Base-by-base conservation (phyloP, 768 basidiomycete species). In the Sarcodon sp. region DNA sequence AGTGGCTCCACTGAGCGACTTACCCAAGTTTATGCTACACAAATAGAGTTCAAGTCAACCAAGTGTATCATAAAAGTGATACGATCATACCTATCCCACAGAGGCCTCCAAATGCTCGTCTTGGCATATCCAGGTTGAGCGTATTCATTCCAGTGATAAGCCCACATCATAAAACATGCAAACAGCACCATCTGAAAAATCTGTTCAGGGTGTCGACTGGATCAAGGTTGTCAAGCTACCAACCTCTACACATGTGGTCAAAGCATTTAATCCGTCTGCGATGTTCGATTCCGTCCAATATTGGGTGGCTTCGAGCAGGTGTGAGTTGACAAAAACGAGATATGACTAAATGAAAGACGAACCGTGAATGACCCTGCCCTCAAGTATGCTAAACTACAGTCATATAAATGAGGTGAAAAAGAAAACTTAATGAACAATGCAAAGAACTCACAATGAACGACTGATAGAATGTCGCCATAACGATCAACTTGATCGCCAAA, bases 401-500 rank as follows among this genome's bases (percentile, higher is more conserved):
- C 45, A 45, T 12, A 6, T 12, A 6, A 27, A 32, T 9, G 12
- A 7, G 27, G 7, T 13, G 3, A 16, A 27, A n/a, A 7, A 2
- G 11, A 36, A 47, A 31, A 11, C 12, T 13, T 11, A 45, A 4
- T 27, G 21, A 4, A 27, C 21, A 4, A 27, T 27, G 1, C 16
- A 6, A 7, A 5, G 13, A 21, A 65, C 80, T 47, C 56, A 84
- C 81, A 45, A 87, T 62, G 56, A 89, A 84, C 1, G 75, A 70
- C 57, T 92, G 91, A 61, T 92, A 94, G 63, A 87, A 92, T 0
- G 88, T 90, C 60, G 85, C 79, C 77, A 90, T 80, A 39, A 90
- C 84, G 44, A 89, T 84, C 32, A 87, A 65, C 62, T 93, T 93
- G 68, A 94, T 91, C 3, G 78, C 67, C 51, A 93, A 59, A 62